phyloP scores from a whole-genome alignment of 306 rosid genomes.

The Vigna unguiculata region DNA sequence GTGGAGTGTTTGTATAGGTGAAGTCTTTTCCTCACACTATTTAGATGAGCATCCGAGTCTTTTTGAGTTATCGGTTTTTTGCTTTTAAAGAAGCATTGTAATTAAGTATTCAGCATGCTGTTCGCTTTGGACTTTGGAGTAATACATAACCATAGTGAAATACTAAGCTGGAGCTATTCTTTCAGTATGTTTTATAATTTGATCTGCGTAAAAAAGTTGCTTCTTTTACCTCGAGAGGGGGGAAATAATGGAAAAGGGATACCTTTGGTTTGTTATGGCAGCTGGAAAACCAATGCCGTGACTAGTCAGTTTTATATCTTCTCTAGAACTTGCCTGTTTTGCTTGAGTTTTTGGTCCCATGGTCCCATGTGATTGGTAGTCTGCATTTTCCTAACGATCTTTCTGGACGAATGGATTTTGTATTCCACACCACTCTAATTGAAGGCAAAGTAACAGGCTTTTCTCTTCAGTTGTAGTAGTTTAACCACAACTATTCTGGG shows the following conservation, averaged over 20 bases:
- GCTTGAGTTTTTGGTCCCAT: not conserved
- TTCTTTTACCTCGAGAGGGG: slow-evolving; percentile 12
- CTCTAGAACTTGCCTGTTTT: too few species aligned
- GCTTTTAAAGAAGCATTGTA: slow-evolving; percentile 5
- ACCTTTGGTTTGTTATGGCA: not conserved
- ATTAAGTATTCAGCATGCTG: not conserved
- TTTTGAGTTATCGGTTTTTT: not conserved
- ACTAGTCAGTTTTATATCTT: not conserved
- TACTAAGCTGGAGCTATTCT: not conserved
- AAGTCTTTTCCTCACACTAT: not conserved
- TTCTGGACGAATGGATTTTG: slow-evolving; percentile 13
- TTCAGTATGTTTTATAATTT: not conserved
- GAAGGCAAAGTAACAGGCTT: slow-evolving; percentile 8
- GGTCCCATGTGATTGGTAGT: too few species aligned
- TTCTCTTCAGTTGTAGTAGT: slow-evolving; percentile 16
- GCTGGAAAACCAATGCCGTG: slow-evolving; percentile 15
- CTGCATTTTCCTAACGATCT: not conserved
- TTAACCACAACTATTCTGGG: not conserved
- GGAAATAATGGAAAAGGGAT: not conserved
- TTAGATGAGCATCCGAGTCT: not conserved
- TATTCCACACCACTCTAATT: not conserved
- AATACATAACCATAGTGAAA: not conserved
- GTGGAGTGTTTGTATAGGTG: not conserved
- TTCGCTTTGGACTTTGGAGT: not conserved
- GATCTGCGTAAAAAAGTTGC: not conserved